These are phyloP conservation scores for Teunomyces kruisii DNA, from an alignment of 805 yeast genomes.

Conservation along the genomic window DNA sequence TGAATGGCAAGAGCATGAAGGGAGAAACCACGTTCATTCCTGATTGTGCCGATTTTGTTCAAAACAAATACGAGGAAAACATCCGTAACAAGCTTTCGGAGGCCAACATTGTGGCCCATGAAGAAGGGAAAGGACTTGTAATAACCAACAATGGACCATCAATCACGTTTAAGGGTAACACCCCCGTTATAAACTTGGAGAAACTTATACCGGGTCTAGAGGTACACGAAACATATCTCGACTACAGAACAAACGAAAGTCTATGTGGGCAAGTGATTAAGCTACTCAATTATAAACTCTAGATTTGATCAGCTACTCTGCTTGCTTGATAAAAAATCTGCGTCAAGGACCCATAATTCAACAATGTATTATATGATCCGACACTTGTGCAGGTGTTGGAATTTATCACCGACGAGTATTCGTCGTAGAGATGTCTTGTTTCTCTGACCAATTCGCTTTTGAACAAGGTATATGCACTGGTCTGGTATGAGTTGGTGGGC, in stretches of 20 bases:
- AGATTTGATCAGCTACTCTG: constrained; percentile 12
- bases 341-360: constrained; percentile 18
- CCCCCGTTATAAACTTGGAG: constrained; percentile 16
- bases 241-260: constrained; percentile 14
- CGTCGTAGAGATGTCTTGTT: constrained; percentile 19
- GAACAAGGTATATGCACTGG: constrained; percentile 17
- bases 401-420: constrained; percentile 6
- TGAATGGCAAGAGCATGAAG: constrained; percentile 5
- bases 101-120: neutral
- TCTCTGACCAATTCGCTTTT: constrained; percentile 18
- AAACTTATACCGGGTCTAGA: constrained; percentile 10
- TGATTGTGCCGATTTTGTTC: constrained; percentile 10
- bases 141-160: constrained; percentile 12
- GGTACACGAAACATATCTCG: constrained; percentile 10
- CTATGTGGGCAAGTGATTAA: constrained; percentile 12
- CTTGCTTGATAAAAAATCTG: constrained; percentile 18
- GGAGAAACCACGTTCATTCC: constrained; percentile 9
- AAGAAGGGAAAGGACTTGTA: constrained; percentile 7
- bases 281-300: neutral
- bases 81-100: constrained; percentile 11
- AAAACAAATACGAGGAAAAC: constrained; percentile 11
- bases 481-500: constrained; percentile 14
- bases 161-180: constrained; percentile 7
- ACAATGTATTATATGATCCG: constrained; percentile 10
- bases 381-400: constrained; percentile 8